phyloP scores from a whole-genome alignment of 495 filamentous ascomycete genomes.

The Penicillium roqueforti region DNA sequence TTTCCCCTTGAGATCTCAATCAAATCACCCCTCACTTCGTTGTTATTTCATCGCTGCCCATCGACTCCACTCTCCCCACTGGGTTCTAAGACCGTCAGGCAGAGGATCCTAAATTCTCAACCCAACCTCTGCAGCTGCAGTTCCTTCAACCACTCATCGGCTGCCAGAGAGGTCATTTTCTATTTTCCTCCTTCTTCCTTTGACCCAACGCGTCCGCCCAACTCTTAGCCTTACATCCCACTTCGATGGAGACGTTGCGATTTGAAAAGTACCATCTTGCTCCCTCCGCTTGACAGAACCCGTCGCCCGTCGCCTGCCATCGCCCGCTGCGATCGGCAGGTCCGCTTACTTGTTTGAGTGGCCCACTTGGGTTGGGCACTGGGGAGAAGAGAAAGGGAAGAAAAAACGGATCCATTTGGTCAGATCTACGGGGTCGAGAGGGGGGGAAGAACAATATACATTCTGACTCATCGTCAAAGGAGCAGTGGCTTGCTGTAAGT shows the following conservation, averaged over 20 bases:
- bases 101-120: slow-evolving; percentile 17
- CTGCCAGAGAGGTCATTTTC: slow-evolving; percentile 7
- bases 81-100: slow-evolving; percentile 28
- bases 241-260: slow-evolving; percentile 32
- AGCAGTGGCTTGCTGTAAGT: slow-evolving; percentile 21
- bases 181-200: slow-evolving; percentile 3
- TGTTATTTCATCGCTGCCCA: slow-evolving; percentile 20
- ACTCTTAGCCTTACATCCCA: slow-evolving; percentile 20
- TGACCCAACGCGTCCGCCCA: slow-evolving; percentile 24
- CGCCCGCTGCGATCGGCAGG: slow-evolving; percentile 31
- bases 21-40: background rate
- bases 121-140: slow-evolving; percentile 27
- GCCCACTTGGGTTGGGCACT: slow-evolving; percentile 16
- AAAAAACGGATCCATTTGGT: background rate
- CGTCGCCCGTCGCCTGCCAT: slow-evolving; percentile 20
- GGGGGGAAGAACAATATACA: background rate
- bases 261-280: slow-evolving; percentile 22
- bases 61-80: slow-evolving; percentile 24
- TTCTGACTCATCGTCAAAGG: slow-evolving; percentile 12
- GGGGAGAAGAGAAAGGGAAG: slow-evolving; percentile 4
- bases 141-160: slow-evolving; percentile 20
- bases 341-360: slow-evolving; percentile 17
- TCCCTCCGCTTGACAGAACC: slow-evolving; percentile 23
- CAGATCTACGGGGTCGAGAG: slow-evolving; percentile 4
- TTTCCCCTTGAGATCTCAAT: background rate